Conservation (phyloP, 2,329 filamentous ascomycete genomes). For the Colletotrichum sp. region DNA sequence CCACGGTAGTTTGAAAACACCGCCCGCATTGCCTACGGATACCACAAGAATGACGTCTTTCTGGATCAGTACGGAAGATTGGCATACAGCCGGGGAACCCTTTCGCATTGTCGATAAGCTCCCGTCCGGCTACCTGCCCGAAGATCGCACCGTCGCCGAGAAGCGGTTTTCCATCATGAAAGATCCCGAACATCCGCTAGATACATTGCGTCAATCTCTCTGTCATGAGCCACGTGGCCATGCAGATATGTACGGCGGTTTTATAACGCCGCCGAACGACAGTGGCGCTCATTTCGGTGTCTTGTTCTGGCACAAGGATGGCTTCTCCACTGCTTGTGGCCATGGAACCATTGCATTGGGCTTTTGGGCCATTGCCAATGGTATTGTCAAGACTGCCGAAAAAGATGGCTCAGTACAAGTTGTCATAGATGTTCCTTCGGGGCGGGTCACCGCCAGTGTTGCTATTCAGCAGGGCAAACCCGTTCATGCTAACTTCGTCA, state of each 20-base stretch:
- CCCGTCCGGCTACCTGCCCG: not conserved
- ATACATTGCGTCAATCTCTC: not conserved
- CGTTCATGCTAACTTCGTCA: slow-evolving; percentile 8
- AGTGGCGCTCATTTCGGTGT: slow-evolving; percentile 26
- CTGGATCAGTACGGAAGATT: slow-evolving; percentile 29
- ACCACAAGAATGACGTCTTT: not conserved
- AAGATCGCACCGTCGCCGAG: not conserved
- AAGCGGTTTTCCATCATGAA: not conserved
- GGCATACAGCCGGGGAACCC: slow-evolving; percentile 30
- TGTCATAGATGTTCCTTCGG: slow-evolving; percentile 11
- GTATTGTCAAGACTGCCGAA: not conserved
- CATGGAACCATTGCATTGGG: slow-evolving; percentile 31
- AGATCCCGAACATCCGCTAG: not conserved
- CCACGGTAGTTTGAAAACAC: not conserved
- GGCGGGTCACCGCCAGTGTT: not conserved
- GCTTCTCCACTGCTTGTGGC: slow-evolving; percentile 30
- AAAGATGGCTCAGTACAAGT: not conserved
- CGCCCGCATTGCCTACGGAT: not conserved
- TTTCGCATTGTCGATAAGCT: slow-evolving; percentile 26
- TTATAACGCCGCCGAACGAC: slow-evolving; percentile 27
- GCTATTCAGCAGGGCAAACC: not conserved
- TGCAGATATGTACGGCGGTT: slow-evolving; percentile 30
- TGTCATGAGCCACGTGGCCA: slow-evolving; percentile 22
- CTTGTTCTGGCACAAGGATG: slow-evolving; percentile 32
- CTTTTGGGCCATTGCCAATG: slow-evolving; percentile 24